These are phyloP conservation scores for Mortierella alpina DNA, from an alignment of 192 early-diverging fungal species.

Conservation along the genomic window DNA sequence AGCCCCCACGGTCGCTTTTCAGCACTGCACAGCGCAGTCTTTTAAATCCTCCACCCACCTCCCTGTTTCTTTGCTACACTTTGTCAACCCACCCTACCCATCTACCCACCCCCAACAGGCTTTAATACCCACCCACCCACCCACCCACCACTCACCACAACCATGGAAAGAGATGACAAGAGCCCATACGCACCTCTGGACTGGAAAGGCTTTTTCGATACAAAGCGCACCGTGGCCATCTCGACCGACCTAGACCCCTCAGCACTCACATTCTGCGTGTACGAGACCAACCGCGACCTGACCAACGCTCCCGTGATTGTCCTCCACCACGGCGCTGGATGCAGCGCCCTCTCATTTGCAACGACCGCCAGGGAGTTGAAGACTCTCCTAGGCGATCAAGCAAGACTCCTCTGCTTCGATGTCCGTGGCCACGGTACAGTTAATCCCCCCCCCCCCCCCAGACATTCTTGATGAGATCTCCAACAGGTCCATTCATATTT, in stretches of 20 bases:
- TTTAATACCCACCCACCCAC: no score
- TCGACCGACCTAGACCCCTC: conserved; percentile 6
- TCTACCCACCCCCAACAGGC: no score
- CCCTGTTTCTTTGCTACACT: no score
- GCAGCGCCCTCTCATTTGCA: conserved; percentile 67
- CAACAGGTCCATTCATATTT: background rate
- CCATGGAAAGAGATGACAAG: background rate
- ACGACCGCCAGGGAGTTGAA: conserved; percentile 54
- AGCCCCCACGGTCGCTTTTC: no score
- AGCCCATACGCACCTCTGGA: conserved; percentile 2
- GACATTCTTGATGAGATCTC: background rate
- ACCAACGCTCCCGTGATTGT: conserved; percentile 59
- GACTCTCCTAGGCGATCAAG: conserved; percentile 11
- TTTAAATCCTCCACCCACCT: no score
- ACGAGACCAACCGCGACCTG: conserved; percentile 17
- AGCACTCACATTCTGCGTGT: conserved; percentile 8
- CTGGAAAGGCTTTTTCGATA: conserved; percentile 26
- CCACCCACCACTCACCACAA: no score
- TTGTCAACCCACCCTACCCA: no score
- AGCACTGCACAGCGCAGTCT: no score
- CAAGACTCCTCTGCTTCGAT: conserved; percentile 61
- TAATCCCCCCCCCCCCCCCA: background rate
- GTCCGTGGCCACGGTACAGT: conserved; percentile 64
- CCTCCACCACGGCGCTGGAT: conserved; percentile 69
- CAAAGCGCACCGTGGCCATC: conserved; percentile 21